Evolutionary conservation across 805 yeast genomes (phyloP).

Genomic region (Teunomyces panamensis): DNA sequence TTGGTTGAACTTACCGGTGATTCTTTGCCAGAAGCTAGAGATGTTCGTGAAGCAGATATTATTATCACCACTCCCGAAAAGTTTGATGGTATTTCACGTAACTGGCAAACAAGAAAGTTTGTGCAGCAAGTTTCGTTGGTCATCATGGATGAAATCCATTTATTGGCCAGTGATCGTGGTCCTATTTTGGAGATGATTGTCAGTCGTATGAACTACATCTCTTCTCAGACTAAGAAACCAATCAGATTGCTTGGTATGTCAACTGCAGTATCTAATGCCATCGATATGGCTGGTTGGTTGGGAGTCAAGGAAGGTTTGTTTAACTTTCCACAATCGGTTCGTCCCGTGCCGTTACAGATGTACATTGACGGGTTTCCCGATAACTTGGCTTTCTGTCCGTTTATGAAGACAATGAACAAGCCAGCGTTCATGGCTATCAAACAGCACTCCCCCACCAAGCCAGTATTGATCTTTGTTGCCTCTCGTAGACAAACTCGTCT

Average conservation of each 20-base stretch:
- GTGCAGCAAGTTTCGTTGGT: conserved; percentile 73
- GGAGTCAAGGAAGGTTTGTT: conserved; percentile 72
- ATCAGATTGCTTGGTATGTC: conserved; percentile 74
- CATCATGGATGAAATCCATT: conserved; percentile 83
- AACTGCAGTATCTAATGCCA: conserved; percentile 82
- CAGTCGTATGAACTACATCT: conserved; percentile 76
- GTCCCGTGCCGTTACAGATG: conserved; percentile 86
- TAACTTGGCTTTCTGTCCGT: conserved; percentile 73
- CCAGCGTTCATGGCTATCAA: conserved; percentile 92
- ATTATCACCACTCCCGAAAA: conserved; percentile 84
- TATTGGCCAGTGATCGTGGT: conserved; percentile 82
- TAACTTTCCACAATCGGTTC: conserved; percentile 76
- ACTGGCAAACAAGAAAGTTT: conserved; percentile 76
- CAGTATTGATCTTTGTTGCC: conserved; percentile 81
- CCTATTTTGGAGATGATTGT: conserved; percentile 87
- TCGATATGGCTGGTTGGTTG: conserved; percentile 84
- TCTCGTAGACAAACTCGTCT: conserved; percentile 80
- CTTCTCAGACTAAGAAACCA: conserved; percentile 57
- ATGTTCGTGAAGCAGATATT: conserved; percentile 66
- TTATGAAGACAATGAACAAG: conserved; percentile 84
- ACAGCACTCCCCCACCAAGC: conserved; percentile 83
- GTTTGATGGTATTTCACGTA: conserved; percentile 84
- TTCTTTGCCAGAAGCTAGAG: conserved; percentile 67
- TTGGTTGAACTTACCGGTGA: conserved; percentile 84
- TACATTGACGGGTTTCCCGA: conserved; percentile 86